Evolutionary conservation across 164 flowering plant genomes (phyloP).

Genomic region (Brasenia schreberi): DNA sequence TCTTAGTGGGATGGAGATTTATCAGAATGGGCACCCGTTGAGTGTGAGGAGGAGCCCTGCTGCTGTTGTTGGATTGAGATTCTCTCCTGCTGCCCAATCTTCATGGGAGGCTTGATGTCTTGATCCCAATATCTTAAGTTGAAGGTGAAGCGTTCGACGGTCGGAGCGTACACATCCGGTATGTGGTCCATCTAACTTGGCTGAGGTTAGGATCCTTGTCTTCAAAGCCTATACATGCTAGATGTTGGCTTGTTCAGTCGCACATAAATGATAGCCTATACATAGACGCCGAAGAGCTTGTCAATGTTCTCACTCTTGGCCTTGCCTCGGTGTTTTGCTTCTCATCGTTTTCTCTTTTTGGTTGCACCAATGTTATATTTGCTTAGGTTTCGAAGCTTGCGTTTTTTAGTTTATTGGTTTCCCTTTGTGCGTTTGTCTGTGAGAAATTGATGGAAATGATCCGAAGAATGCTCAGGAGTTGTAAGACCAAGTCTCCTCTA

Average conservation of each 20-base stretch:
- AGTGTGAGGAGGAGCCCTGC: not conserved
- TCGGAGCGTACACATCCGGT: too few species aligned
- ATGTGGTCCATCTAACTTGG: too few species aligned
- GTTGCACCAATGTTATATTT: not conserved
- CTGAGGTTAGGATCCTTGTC: too few species aligned
- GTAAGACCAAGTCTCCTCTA: not conserved
- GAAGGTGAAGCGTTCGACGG: too few species aligned
- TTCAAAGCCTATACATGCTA: too few species aligned
- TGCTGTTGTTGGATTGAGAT: not conserved
- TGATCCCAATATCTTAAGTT: not conserved
- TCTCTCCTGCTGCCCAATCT: not conserved
- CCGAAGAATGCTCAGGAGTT: not conserved
- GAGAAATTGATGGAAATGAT: not conserved
- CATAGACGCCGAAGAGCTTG: too few species aligned
- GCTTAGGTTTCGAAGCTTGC: not conserved
- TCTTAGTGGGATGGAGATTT: not conserved
- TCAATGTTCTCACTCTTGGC: constrained; percentile 4
- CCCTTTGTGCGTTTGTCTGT: not conserved
- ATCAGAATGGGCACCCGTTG: not conserved
- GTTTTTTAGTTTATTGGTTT: not conserved
- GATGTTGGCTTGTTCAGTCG: too few species aligned
- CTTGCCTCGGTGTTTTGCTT: not conserved
- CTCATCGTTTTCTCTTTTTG: constrained; percentile 9
- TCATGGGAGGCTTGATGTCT: not conserved
- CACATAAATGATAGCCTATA: too few species aligned